phyloP scores from a whole-genome alignment of 2,329 filamentous ascomycete genomes.

The Capronia coronata region DNA sequence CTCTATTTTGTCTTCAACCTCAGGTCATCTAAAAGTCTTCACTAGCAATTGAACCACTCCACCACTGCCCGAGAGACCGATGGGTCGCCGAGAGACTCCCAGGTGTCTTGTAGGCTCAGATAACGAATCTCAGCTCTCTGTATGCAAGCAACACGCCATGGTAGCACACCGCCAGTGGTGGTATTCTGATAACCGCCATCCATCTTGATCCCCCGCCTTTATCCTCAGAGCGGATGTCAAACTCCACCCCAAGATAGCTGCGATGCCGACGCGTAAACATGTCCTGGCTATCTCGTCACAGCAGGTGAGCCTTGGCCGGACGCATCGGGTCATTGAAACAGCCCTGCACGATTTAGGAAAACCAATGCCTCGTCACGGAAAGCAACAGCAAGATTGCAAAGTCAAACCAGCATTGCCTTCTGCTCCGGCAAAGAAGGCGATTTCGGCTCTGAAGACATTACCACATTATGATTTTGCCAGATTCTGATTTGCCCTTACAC shows the following conservation, averaged over 20 bases:
- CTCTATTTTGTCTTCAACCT: slow-evolving; percentile 1
- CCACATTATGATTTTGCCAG: not conserved
- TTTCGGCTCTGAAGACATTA: too few species aligned
- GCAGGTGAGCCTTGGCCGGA: too few species aligned
- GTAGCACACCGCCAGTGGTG: not conserved
- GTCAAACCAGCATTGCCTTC: not conserved
- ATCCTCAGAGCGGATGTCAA: not conserved
- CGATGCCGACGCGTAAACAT: not conserved
- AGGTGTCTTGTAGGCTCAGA: too few species aligned
- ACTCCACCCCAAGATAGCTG: not conserved
- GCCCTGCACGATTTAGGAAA: too few species aligned
- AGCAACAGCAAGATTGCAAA: not conserved
- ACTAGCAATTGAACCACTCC: not conserved
- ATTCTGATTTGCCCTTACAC: not conserved
- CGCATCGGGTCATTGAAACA: too few species aligned
- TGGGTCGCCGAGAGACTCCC: not conserved
- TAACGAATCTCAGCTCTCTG: not conserved
- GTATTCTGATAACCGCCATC: not conserved
- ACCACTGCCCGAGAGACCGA: not conserved
- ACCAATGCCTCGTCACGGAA: not conserved
- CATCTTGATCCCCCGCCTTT: not conserved
- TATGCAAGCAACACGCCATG: too few species aligned
- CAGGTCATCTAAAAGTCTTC: not conserved
- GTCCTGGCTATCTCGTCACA: too few species aligned
- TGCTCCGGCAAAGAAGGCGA: too few species aligned